A percentile compares a stretch with the other conserved stretches of the same genome.
phyloP scores from a whole-genome alignment of 2,329 filamentous ascomycete species.

The Trichophyton rubrum region DNA sequence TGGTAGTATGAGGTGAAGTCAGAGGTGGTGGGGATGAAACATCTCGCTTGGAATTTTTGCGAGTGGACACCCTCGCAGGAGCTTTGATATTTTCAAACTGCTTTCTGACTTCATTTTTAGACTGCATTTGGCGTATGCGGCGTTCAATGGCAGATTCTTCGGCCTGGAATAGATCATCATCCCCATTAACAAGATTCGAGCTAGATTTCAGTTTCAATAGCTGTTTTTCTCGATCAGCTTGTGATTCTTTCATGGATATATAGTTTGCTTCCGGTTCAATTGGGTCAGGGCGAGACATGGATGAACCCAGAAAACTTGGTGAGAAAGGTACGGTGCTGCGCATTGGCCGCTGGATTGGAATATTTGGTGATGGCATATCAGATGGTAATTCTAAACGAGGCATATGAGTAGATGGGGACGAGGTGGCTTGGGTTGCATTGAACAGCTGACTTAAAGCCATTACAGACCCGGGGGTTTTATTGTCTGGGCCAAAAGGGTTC shows the following conservation, averaged over 20 bases:
- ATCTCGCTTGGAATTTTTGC: constrained; percentile 7
- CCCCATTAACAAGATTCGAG: neutral
- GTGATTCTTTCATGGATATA: constrained; percentile 36
- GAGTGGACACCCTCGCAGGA: constrained; percentile 17
- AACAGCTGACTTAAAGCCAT: constrained; percentile 39
- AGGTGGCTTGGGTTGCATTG: constrained; percentile 36
- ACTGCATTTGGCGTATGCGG: constrained; percentile 22
- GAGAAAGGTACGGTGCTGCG: constrained; percentile 27
- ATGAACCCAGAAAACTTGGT: constrained; percentile 22
- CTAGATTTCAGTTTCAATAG: constrained; percentile 15
- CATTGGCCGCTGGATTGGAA: constrained; percentile 31
- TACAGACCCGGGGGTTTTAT: constrained; percentile 25
- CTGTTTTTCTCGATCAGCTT: constrained; percentile 28
- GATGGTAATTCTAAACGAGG: constrained; percentile 29
- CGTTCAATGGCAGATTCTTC: constrained; percentile 30
- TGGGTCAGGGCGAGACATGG: constrained; percentile 24
- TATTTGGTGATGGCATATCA: constrained; percentile 39
- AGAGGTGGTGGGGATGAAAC: constrained; percentile 9
- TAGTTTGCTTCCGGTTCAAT: constrained; percentile 34
- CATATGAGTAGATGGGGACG: constrained; percentile 32
- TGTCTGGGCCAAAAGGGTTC: constrained; percentile 31
- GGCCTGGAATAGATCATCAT: constrained; percentile 28
- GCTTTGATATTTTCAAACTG: constrained; percentile 28
- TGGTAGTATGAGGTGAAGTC: neutral
- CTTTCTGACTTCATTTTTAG: constrained; percentile 23